A percentile compares a stretch with the other conserved stretches of the same genome.
phyloP scores from a whole-genome alignment of 2,329 filamentous ascomycete genomes.

The Sarocladiaceae sp. region DNA sequence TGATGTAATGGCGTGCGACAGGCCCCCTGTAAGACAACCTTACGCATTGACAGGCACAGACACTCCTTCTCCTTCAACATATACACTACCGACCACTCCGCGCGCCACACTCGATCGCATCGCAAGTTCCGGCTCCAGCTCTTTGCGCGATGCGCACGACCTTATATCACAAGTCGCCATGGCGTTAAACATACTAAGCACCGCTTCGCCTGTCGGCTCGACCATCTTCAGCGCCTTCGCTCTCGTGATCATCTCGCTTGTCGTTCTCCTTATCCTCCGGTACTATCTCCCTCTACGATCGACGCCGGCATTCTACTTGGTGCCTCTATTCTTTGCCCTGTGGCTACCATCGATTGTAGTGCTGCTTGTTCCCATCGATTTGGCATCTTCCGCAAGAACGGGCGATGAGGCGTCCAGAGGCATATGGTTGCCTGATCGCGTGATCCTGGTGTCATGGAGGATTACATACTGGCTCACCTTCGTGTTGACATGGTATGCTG shows the following conservation, averaged over 20 bases:
- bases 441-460: constrained; percentile 85
- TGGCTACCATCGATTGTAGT: constrained; percentile 89
- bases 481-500: constrained; percentile 76
- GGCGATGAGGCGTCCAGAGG: constrained; percentile 69
- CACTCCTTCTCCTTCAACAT: not conserved
- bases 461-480: constrained; percentile 98
- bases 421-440: constrained; percentile 78
- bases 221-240: constrained; percentile 72
- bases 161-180: constrained; percentile 29
- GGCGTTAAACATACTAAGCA: constrained; percentile 43
- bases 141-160: constrained; percentile 1
- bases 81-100: not conserved
- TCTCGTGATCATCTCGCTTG: constrained; percentile 67
- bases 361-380: constrained; percentile 89
- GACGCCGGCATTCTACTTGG: constrained; percentile 82
- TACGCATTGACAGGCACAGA: no score
- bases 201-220: constrained; percentile 68
- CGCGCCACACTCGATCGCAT: not conserved
- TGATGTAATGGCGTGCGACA: constrained; percentile 1
- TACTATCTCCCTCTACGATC: constrained; percentile 87
- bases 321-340: constrained; percentile 94
- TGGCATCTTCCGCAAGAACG: constrained; percentile 77
- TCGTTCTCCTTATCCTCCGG: constrained; percentile 80
- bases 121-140: not conserved
- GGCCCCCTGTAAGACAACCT: not conserved